A percentile compares a stretch with the other conserved stretches of the same genome.
These are phyloP conservation scores for Phylloboletellus chloephorus DNA, from an alignment of 1,284 basidiomycete genomes.

Conservation along the genomic window DNA sequence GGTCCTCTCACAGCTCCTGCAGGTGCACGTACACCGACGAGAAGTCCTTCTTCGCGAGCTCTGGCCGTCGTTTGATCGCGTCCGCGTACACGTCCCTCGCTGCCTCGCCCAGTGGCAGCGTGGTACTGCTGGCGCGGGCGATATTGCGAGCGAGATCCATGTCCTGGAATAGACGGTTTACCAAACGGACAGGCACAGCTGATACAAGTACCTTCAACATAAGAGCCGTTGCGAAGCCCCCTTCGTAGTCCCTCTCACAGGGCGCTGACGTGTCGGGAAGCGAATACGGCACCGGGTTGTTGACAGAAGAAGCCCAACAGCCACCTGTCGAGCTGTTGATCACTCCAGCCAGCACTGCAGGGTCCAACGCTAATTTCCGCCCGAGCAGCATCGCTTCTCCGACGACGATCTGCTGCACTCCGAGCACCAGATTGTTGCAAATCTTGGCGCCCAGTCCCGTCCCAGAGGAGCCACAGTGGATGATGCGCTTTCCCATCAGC, in stretches of 20 bases:
- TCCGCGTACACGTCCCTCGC: slow-evolving; percentile 57
- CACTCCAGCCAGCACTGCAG: slow-evolving; percentile 70
- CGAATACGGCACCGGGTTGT: slow-evolving; percentile 82
- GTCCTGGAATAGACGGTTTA: slow-evolving; percentile 46
- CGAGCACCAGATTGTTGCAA: slow-evolving; percentile 79
- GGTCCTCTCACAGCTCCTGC: slow-evolving; percentile 16
- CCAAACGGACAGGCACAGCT: not conserved
- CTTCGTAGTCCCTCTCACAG: slow-evolving; percentile 78
- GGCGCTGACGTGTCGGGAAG: slow-evolving; percentile 70
- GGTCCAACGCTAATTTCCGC: slow-evolving; percentile 68
- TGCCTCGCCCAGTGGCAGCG: slow-evolving; percentile 60
- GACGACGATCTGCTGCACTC: slow-evolving; percentile 73
- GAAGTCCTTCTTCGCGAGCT: slow-evolving; percentile 68
- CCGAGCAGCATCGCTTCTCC: slow-evolving; percentile 86
- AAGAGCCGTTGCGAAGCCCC: slow-evolving; percentile 76
- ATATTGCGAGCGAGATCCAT: slow-evolving; percentile 71
- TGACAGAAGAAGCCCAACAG: slow-evolving; percentile 81
- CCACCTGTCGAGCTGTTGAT: slow-evolving; percentile 80
- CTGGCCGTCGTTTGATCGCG: slow-evolving; percentile 49
- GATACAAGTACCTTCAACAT: slow-evolving; percentile 68
- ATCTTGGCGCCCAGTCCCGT: slow-evolving; percentile 83
- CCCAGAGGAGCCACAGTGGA: slow-evolving; percentile 86
- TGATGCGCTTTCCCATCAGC: slow-evolving; percentile 78
- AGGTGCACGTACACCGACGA: slow-evolving; percentile 73
- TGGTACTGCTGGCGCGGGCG: slow-evolving; percentile 44